Evolutionary conservation across 371 early-diverging fungal genomes (phyloP), one percentile per base, ranked within the genome.

Genomic region (Lichtheimia corymbifera): DNA sequence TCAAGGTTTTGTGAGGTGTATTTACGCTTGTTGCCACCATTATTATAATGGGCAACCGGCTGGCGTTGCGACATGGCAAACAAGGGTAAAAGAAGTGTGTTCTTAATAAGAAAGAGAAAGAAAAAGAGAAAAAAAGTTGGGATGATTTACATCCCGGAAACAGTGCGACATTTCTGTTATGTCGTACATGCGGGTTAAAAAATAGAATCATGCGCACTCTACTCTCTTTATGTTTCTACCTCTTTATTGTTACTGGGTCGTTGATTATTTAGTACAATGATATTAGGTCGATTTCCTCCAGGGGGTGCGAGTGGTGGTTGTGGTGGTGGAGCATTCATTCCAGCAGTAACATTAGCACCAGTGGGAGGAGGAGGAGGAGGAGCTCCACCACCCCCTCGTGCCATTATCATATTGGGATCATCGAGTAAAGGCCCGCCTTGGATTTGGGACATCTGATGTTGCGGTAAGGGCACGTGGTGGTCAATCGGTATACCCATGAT

Each of bases 201-300:
- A 35, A 35, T 35, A 35, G 35, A 35, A 35, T 35, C 35, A 35
- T 35, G 35, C 35, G 35, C 11, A 35, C 35, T 9, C 11, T 0
- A 11, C 22, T 22, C 22, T 35, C 7, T 35, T 35, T 35, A 35
- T 9, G 17, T 50, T 62, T 42, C 47, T 30, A 56, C 27, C 18
- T 1, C 17, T 43, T 5, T 53, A 14, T 64, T 53, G 17, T 59
- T 45, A 30, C 45, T 12, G 5, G 70, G 70, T 27, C 65, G 62
- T 53, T 62, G 50, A 43, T 70, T 70, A 28, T 65, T 63, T 13
- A 71, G 53, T 2, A 71, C 67, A 52, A 71, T 67, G 22, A 71
- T 51, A 27, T 71, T 67, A 14, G 64, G 59, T 11, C 63, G 59
- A 42, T 18, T 30, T 53, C 51, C 51, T 50, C 22, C 22, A 52